Evolutionary conservation across 208 protist genomes (phyloP).

Genomic region (Crithidia sp.): DNA sequence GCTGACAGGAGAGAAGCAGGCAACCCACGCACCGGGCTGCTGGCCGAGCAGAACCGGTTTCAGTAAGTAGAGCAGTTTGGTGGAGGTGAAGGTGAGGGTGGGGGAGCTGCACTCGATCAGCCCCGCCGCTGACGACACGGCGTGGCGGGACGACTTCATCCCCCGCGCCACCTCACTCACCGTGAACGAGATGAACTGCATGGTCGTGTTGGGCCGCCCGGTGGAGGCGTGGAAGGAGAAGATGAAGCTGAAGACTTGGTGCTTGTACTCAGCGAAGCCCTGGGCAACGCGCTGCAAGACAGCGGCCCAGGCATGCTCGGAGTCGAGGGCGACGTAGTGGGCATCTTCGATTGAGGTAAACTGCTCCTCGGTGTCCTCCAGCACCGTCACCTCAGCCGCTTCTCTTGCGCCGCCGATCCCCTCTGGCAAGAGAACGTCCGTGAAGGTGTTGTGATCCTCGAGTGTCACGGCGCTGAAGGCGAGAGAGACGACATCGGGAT

Average conservation of each 20-base stretch:
- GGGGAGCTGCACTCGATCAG: slow-evolving; percentile 68
- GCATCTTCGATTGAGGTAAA: slow-evolving; percentile 77
- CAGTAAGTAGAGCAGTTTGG: slow-evolving; percentile 69
- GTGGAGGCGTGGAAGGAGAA: slow-evolving; percentile 46
- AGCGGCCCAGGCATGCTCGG: slow-evolving; percentile 6
- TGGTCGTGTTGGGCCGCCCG: slow-evolving; percentile 67
- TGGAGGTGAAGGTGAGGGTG: slow-evolving; percentile 52
- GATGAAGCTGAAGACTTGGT: slow-evolving; percentile 74
- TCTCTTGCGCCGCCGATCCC: neutral
- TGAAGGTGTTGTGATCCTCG: slow-evolving; percentile 59
- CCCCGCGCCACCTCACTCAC: slow-evolving; percentile 58
- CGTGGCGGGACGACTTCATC: slow-evolving; percentile 75
- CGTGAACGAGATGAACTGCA: slow-evolving; percentile 79
- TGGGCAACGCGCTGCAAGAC: slow-evolving; percentile 26
- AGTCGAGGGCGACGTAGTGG: slow-evolving; percentile 49
- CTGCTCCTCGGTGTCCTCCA: slow-evolving; percentile 67
- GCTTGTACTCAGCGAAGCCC: slow-evolving; percentile 35
- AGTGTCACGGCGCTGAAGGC: slow-evolving; percentile 59
- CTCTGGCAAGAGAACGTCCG: slow-evolving; percentile 39
- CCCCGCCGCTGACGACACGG: slow-evolving; percentile 55
- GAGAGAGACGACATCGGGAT: slow-evolving; percentile 41
- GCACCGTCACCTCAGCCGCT: slow-evolving; percentile 48
- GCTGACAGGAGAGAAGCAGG: slow-evolving; percentile 66
- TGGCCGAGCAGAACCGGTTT: slow-evolving; percentile 69
- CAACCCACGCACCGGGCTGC: slow-evolving; percentile 75